These are phyloP conservation scores for Penicillium sp. DNA, from an alignment of 2,329 filamentous ascomycete genomes.

Conservation along the genomic window DNA sequence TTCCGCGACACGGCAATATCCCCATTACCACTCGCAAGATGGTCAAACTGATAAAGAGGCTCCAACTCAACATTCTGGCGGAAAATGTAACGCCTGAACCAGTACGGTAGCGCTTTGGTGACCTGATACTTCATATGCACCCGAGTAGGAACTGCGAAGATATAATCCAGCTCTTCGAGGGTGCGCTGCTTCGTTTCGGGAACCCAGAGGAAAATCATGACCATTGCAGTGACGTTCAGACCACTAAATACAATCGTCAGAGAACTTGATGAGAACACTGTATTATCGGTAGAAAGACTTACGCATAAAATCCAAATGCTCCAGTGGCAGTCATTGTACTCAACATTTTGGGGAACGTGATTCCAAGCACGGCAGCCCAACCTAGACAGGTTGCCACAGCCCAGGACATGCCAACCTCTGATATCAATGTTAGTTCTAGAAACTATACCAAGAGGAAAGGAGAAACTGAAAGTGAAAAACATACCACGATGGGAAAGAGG, in stretches of 20 bases:
- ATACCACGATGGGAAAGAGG: conserved; percentile 55
- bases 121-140: conserved; percentile 60
- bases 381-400: conserved; percentile 48
- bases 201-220: conserved; percentile 64
- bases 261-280: background rate
- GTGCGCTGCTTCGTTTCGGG: conserved; percentile 59
- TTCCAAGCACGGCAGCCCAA: conserved; percentile 52
- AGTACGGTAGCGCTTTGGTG: conserved; percentile 59
- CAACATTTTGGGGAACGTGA: conserved; percentile 52
- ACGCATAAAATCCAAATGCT: conserved; percentile 62
- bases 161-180: conserved; percentile 56
- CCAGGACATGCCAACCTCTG: conserved; percentile 52
- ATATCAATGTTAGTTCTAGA: conserved; percentile 23
- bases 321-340: conserved; percentile 51
- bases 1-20: background rate
- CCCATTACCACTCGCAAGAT: background rate
- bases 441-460: conserved; percentile 16
- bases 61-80: conserved; percentile 49
- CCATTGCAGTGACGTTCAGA: conserved; percentile 60
- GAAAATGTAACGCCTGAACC: conserved; percentile 59
- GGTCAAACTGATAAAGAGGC: conserved; percentile 54
- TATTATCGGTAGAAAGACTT: conserved; percentile 18
- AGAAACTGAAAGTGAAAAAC: conserved; percentile 5
- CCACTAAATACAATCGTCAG: conserved; percentile 34
- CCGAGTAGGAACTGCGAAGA: conserved; percentile 59